phyloP scores from a whole-genome alignment of 208 protist genomes.

The Endotrypanum monterogeii region DNA sequence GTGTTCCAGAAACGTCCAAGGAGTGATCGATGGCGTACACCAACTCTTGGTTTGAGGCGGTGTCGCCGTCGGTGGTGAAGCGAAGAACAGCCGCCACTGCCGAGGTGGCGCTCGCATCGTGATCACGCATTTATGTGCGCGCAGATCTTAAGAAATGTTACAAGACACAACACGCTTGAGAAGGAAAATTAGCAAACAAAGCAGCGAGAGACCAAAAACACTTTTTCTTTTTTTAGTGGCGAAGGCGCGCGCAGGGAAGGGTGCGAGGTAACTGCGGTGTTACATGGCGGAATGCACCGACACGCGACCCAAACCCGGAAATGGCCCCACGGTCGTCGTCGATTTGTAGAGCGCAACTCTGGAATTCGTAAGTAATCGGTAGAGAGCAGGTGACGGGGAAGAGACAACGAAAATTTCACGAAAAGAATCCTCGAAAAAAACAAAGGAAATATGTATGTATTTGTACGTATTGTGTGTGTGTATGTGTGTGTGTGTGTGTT shows the following conservation, averaged over 20 bases:
- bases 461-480: too few species aligned
- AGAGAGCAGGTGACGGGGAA: not conserved
- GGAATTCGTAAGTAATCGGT: not conserved
- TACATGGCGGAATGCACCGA: not conserved
- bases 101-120: not conserved
- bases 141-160: not conserved
- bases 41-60: slow-evolving; percentile 18
- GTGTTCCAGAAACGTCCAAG: slow-evolving; percentile 18
- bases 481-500: too few species aligned
- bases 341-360: not conserved
- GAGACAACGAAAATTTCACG: too few species aligned
- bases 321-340: too few species aligned
- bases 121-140: not conserved
- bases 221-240: too few species aligned
- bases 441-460: too few species aligned
- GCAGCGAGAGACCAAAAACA: not conserved
- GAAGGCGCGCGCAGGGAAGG: too few species aligned
- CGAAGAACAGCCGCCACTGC: slow-evolving; percentile 17
- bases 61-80: slow-evolving; percentile 21
- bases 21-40: slow-evolving; percentile 29
- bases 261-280: too few species aligned
- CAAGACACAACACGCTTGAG: too few species aligned
- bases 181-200: not conserved
- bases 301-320: not conserved
- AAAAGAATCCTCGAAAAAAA: too few species aligned